Evolutionary conservation across 345 rosid genomes (phyloP).

Genomic region (Populus deltoides): DNA sequence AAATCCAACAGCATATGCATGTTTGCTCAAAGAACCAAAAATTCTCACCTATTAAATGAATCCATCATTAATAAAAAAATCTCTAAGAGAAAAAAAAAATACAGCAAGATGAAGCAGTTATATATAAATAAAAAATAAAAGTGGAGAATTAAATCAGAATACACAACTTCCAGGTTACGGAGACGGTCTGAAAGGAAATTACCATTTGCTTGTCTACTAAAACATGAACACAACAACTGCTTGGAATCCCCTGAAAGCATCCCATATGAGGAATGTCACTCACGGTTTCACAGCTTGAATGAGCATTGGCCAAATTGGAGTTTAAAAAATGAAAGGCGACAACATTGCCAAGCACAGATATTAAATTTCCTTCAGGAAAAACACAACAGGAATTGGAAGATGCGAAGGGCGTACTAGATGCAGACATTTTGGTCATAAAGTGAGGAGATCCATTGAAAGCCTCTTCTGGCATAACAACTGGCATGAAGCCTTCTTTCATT

Average conservation of each 20-base stretch:
- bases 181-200: slow-evolving; percentile 19
- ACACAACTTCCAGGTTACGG: not conserved
- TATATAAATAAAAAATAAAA: slow-evolving; percentile 7
- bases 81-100: not conserved
- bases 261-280: slow-evolving; percentile 22
- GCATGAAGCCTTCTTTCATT: slow-evolving; percentile 28
- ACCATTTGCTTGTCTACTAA: slow-evolving; percentile 52
- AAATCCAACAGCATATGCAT: slow-evolving; percentile 61
- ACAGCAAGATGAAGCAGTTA: slow-evolving; percentile 15
- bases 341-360: slow-evolving; percentile 55
- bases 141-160: not conserved
- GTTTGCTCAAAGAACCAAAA: slow-evolving; percentile 51
- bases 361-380: slow-evolving; percentile 59
- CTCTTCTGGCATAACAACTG: slow-evolving; percentile 25
- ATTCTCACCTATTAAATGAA: slow-evolving; percentile 52
- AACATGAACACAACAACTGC: slow-evolving; percentile 46
- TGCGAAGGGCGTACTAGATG: slow-evolving; percentile 22
- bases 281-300: slow-evolving; percentile 23
- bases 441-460: slow-evolving; percentile 24
- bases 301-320: slow-evolving; percentile 17
- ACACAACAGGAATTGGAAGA: slow-evolving; percentile 34
- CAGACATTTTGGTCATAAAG: slow-evolving; percentile 12
- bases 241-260: slow-evolving; percentile 25
- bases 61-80: not conserved
- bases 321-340: slow-evolving; percentile 44